A percentile compares a stretch with the other conserved stretches of the same genome.
These are phyloP conservation scores for Naganishia vaughanmartiniae DNA, from an alignment of 768 basidiomycete species.

Conservation along the genomic window DNA sequence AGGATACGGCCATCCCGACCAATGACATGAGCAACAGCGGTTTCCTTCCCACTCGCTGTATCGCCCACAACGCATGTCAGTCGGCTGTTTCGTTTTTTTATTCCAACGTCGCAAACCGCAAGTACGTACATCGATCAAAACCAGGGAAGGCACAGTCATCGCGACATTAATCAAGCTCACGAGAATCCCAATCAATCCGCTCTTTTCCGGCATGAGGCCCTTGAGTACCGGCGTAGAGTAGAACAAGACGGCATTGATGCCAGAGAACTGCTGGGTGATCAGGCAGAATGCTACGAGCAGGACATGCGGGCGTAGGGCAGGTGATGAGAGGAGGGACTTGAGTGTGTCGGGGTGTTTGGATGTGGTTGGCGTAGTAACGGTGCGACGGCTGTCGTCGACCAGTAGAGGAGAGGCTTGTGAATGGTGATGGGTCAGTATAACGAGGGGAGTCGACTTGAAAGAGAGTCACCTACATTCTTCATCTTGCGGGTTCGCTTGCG, in stretches of 20 bases:
- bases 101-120: neutral
- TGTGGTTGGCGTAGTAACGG: neutral
- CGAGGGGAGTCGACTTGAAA: neutral
- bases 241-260: conserved; percentile 52
- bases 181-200: conserved; percentile 76
- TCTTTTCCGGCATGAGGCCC: conserved; percentile 71
- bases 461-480: conserved; percentile 18
- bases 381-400: neutral
- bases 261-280: conserved; percentile 43
- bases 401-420: conserved; percentile 3
- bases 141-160: conserved; percentile 73
- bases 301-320: conserved; percentile 42
- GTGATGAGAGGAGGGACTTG: conserved; percentile 45
- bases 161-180: conserved; percentile 79
- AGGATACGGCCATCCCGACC: conserved; percentile 64
- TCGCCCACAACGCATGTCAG: neutral
- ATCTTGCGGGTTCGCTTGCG: neutral
- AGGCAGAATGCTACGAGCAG: conserved; percentile 43
- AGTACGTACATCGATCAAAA: conserved; percentile 73
- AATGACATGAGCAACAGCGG: conserved; percentile 68
- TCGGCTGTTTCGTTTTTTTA: neutral
- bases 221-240: conserved; percentile 50
- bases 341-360: conserved; percentile 27
- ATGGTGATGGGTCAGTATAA: neutral
- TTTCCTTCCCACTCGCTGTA: conserved; percentile 70